phyloP scores from a whole-genome alignment of 805 yeast species.

The Candida bentonensis region DNA sequence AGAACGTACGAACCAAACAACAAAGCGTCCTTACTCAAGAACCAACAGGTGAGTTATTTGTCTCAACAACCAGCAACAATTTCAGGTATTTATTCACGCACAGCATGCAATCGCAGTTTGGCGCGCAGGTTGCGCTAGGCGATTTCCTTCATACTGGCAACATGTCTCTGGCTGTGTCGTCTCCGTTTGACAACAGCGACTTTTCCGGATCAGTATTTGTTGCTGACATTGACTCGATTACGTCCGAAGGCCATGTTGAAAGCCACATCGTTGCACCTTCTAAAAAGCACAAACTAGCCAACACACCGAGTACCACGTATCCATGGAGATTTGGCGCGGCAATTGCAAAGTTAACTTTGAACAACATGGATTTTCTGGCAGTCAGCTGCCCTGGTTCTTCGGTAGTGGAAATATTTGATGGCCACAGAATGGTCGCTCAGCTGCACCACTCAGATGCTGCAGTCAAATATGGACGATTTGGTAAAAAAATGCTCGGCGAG shows the following conservation, averaged over 20 bases:
- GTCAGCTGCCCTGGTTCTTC: slow-evolving; percentile 42
- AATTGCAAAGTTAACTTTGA: slow-evolving; percentile 19
- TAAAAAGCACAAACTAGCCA: background rate
- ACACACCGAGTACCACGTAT: slow-evolving; percentile 9
- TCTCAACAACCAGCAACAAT: background rate
- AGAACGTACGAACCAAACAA: too few species aligned
- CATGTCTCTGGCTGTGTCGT: slow-evolving; percentile 35
- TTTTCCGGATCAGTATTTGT: background rate
- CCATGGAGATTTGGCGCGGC: slow-evolving; percentile 31
- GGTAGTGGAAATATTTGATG: slow-evolving; percentile 25
- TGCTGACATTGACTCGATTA: slow-evolving; percentile 1
- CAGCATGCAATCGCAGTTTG: slow-evolving; percentile 30
- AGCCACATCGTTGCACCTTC: background rate
- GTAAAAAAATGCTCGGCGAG: slow-evolving; percentile 31
- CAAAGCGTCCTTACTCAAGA: too few species aligned
- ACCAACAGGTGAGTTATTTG: slow-evolving; percentile 3
- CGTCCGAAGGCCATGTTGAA: slow-evolving; percentile 8
- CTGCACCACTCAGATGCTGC: slow-evolving; percentile 17
- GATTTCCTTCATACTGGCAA: slow-evolving; percentile 24
- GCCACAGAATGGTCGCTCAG: slow-evolving; percentile 15
- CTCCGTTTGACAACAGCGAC: slow-evolving; percentile 28
- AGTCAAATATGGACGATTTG: slow-evolving; percentile 24
- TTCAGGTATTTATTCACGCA: background rate
- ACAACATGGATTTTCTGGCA: slow-evolving; percentile 25
- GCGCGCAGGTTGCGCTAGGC: slow-evolving; percentile 30